Conservation (phyloP, 352 stramenopile species). For the Phytopythium boreale region DNA sequence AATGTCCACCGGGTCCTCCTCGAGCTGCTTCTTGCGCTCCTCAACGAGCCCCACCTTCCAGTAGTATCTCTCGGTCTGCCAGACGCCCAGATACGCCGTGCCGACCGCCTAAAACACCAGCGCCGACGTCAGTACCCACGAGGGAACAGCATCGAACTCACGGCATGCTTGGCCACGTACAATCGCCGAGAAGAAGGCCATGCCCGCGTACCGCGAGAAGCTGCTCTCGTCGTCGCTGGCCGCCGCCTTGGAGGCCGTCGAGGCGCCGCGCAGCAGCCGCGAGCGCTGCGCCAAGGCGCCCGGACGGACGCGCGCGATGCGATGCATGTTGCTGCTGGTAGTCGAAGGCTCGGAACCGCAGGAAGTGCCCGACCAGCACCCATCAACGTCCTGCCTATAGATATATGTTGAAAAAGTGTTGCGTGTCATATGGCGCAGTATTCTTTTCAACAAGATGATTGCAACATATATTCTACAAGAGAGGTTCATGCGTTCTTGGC, state of each 20-base stretch:
- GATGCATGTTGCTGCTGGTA: slow-evolving; percentile 6
- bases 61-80: slow-evolving; percentile 87
- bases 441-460: background rate
- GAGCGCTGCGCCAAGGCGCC: slow-evolving; percentile 14
- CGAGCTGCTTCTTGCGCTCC: slow-evolving; percentile 75
- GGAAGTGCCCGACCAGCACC: background rate
- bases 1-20: slow-evolving; percentile 55
- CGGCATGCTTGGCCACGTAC: slow-evolving; percentile 25
- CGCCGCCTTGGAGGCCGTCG: slow-evolving; percentile 1
- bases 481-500: background rate
- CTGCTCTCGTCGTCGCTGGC: slow-evolving; percentile 44
- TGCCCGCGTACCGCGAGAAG: slow-evolving; percentile 75
- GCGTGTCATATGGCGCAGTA: background rate
- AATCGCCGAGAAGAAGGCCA: slow-evolving; percentile 82
- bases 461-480: background rate
- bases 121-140: background rate
- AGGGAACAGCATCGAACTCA: background rate
- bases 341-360: background rate
- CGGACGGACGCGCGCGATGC: background rate
- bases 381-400: background rate
- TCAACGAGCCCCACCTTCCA: slow-evolving; percentile 89
- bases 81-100: slow-evolving; percentile 72
- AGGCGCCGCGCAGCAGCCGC: slow-evolving; percentile 11
- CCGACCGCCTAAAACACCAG: slow-evolving; percentile 37
- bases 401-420: background rate